Conservation (phyloP, 1,284 basidiomycete genomes). For the Laetiporus sulphureus region DNA sequence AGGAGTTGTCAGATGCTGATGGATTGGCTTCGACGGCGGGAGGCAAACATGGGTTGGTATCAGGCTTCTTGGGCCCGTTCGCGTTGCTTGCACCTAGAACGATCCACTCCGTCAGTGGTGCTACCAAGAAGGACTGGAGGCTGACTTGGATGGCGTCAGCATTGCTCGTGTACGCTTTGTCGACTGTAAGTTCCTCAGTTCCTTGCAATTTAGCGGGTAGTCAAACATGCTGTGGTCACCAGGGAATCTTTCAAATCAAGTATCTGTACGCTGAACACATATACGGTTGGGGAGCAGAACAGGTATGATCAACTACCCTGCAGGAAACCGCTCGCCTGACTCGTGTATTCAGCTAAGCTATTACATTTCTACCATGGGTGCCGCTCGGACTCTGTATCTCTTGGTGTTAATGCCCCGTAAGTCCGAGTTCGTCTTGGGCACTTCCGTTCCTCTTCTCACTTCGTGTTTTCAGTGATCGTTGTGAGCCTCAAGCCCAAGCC, state of each 20-base stretch:
- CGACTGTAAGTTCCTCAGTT: constrained; percentile 34
- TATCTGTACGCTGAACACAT: constrained; percentile 52
- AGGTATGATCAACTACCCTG: constrained; percentile 25
- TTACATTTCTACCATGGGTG: constrained; percentile 51
- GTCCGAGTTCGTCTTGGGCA: too few relatives aligned
- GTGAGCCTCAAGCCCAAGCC: constrained; percentile 38
- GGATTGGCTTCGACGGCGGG: constrained; percentile 3
- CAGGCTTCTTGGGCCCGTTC: constrained; percentile 41
- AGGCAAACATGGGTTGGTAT: constrained; percentile 20
- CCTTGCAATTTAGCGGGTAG: neutral
- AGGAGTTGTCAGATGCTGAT: constrained; percentile 20
- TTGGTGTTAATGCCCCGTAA: constrained; percentile 51
- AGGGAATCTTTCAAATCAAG: constrained; percentile 57
- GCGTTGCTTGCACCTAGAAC: constrained; percentile 46
- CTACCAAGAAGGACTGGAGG: constrained; percentile 46
- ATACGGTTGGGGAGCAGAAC: constrained; percentile 51
- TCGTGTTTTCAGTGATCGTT: constrained; percentile 32
- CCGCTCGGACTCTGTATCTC: constrained; percentile 43
- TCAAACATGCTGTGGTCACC: constrained; percentile 5
- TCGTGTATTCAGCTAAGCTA: constrained; percentile 43
- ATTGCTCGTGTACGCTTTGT: constrained; percentile 38
- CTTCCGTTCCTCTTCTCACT: too few relatives aligned
- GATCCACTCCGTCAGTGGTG: constrained; percentile 27
- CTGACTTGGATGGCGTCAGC: constrained; percentile 44
- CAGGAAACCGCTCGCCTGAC: neutral